Conservation (phyloP, 2,329 filamentous ascomycete species). For the Dactylellina cionopaga region DNA sequence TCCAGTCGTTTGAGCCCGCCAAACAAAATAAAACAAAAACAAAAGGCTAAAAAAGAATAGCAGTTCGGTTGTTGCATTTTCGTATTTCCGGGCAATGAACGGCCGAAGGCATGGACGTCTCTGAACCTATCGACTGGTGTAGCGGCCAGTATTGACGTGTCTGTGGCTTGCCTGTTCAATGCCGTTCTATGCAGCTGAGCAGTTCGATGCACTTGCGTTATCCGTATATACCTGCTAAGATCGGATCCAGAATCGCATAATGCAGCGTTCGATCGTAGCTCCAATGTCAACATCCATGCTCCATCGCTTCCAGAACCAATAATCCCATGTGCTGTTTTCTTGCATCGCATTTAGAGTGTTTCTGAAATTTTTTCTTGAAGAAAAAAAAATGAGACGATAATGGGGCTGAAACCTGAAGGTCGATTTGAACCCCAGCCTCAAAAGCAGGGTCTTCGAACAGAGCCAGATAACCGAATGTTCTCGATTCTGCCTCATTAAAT, state of each 20-base stretch:
- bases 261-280: slow-evolving; percentile 4
- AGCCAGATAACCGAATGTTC: slow-evolving; percentile 6
- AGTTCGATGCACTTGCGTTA: slow-evolving; percentile 3
- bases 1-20: too few species aligned
- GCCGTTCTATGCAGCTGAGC: not conserved
- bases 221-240: not conserved
- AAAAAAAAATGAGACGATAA: not conserved
- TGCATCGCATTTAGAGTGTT: not conserved
- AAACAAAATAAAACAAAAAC: slow-evolving; percentile 21
- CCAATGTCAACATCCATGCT: slow-evolving; percentile 5
- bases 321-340: not conserved
- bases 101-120: not conserved
- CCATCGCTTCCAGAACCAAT: slow-evolving; percentile 28
- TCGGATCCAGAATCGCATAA: too few species aligned
- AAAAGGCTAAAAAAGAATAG: too few species aligned
- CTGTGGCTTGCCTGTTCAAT: slow-evolving; percentile 37
- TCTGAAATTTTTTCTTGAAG: not conserved
- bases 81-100: not conserved
- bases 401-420: slow-evolving; percentile 12
- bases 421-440: not conserved
- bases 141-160: slow-evolving; percentile 33
- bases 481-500: not conserved
- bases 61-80: too few species aligned
- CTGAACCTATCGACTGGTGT: slow-evolving; percentile 11
- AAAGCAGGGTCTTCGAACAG: too few species aligned